Evolutionary conservation across 108 stramenopile genomes (phyloP), one percentile per base, ranked within the genome.

Genomic region (Cyclostephanos invisitatus): DNA sequence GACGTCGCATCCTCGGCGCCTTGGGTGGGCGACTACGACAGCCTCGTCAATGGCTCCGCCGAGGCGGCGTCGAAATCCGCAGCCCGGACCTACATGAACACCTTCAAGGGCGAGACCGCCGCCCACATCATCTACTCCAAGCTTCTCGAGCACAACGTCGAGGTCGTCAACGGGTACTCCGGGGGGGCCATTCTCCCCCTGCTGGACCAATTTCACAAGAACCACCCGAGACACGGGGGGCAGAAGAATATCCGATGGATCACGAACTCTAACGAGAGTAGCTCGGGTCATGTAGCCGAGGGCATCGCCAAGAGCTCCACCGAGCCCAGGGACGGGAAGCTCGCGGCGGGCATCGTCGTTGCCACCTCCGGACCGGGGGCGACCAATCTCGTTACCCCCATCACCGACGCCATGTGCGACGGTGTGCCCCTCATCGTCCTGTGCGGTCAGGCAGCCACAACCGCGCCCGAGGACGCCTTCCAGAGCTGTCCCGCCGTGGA

Each of bases 301-400:
- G 96, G 93, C 15, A 92, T 91, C 64, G 93, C 93, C 79, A 94
- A 94, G 67, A 81, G 84, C 32, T 80, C 87, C 47, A 89, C 91
- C 42, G 82, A 89, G 62, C 44, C 78, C 22, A 60, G 48, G 21
- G 83, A 89, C 36, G 84, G 79, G 7, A 75, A 82, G 65, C 69
- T 85, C 35, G 89, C 90, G n/a, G 89, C 91, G 17, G 96, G 93
- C 57, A 89, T 96, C 27, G 90, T 80, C 38, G 82, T 96, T 62
- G 96, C 91, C 62, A 96, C 96, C n/a, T 93, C 92, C 12, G 96
- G 96, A 53, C 96, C 96, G 25, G 96, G 96, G 44, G 90, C 91
- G 12, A 96, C 96, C 48, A 96, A 96, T 67, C 80, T 94, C 25
- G 89, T 96, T 46, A 96, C 96, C 2, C 93, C 93, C 46, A 73